These are phyloP conservation scores for Backusella macrospora DNA, from an alignment of 192 early-diverging fungal species.

Conservation along the genomic window DNA sequence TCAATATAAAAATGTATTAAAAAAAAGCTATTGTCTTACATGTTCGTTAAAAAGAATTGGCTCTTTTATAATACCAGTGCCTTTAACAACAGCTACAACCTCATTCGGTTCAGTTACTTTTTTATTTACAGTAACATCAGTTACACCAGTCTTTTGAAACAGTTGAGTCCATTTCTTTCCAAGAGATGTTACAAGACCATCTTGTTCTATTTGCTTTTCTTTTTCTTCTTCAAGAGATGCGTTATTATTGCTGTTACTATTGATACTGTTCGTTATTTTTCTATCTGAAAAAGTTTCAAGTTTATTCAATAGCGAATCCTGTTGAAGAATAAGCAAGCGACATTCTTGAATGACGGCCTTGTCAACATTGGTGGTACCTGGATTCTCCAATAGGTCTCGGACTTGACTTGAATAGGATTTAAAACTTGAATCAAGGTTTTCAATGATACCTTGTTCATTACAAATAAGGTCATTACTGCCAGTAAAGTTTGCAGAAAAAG, in stretches of 20 bases:
- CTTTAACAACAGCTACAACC: slow-evolving; percentile 1
- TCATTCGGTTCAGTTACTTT: background rate
- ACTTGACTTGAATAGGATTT: background rate
- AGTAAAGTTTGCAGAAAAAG: slow-evolving; percentile 4
- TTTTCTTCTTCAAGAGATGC: background rate
- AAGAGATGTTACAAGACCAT: background rate
- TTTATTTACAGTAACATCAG: background rate
- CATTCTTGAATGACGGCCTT: background rate
- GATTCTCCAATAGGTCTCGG: background rate
- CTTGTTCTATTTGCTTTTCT: background rate
- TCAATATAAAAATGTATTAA: background rate
- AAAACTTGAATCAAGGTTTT: slow-evolving; percentile 13
- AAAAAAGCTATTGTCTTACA: background rate
- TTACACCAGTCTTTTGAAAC: slow-evolving; percentile 8
- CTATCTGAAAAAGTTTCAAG: background rate
- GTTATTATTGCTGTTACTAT: background rate
- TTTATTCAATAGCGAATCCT: background rate
- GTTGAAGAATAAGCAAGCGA: background rate
- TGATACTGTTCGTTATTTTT: background rate
- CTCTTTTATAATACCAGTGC: background rate
- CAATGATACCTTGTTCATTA: slow-evolving; percentile 15
- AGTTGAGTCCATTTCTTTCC: slow-evolving; percentile 3
- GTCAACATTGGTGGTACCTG: background rate
- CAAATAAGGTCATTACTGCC: background rate
- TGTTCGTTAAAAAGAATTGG: background rate